Percentiles rank a stretch among this genome's conserved stretches.
These are phyloP conservation scores for Suillus americanus DNA, from an alignment of 768 basidiomycete species.

Conservation along the genomic window DNA sequence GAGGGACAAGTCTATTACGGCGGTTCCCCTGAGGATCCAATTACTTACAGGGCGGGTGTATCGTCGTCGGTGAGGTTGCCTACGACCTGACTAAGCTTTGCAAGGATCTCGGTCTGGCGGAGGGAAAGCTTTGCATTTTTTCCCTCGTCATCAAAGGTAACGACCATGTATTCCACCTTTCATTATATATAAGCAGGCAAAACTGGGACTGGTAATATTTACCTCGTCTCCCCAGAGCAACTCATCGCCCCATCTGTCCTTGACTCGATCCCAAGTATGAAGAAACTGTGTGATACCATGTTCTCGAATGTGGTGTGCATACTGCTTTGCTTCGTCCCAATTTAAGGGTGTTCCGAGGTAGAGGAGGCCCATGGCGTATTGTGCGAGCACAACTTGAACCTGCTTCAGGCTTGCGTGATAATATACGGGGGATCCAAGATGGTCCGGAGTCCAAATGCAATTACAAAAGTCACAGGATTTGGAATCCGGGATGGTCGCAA, in stretches of 20 bases:
- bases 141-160: constrained; percentile 73
- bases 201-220: constrained; percentile 15
- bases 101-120: constrained; percentile 93
- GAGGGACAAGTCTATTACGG: constrained; percentile 10
- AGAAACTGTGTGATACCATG: constrained; percentile 97
- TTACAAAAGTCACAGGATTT: not conserved
- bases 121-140: constrained; percentile 88
- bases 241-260: constrained; percentile 88
- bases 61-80: constrained; percentile 58
- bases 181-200: not conserved
- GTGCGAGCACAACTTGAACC: constrained; percentile 3
- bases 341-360: constrained; percentile 89
- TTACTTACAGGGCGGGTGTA: constrained; percentile 54
- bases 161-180: constrained; percentile 96
- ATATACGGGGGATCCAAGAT: not conserved
- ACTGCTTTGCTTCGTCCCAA: constrained; percentile 87
- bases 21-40: not conserved
- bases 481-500: constrained; percentile 2
- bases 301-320: constrained; percentile 84
- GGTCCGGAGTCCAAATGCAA: constrained; percentile 8
- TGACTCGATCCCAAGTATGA: constrained; percentile 89
- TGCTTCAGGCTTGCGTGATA: not conserved
- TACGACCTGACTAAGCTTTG: constrained; percentile 69
- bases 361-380: constrained; percentile 78
- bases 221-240: constrained; percentile 99